A percentile compares a stretch with the other conserved stretches of the same genome.
Evolutionary conservation across 2,329 filamentous ascomycete genomes (phyloP).

Genomic region (Akanthomyces muscarius): DNA sequence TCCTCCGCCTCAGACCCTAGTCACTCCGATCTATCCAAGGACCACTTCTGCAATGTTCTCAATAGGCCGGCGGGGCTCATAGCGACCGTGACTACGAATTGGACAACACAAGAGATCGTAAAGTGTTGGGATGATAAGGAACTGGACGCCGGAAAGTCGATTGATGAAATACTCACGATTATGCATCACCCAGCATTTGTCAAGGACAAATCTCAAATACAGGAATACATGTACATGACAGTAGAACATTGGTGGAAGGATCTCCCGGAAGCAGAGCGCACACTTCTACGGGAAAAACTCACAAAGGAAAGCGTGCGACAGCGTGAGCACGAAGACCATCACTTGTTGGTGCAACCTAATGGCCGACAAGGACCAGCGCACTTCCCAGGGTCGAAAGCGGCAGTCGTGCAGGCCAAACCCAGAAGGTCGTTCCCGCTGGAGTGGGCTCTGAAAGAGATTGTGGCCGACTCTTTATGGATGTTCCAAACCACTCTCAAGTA

Average conservation of each 20-base stretch:
- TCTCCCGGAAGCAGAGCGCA: constrained; percentile 23
- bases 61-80: constrained; percentile 28
- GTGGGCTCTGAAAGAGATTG: constrained; percentile 20
- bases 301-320: constrained; percentile 26
- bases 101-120: constrained; percentile 27
- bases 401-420: constrained; percentile 20
- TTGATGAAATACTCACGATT: constrained; percentile 68
- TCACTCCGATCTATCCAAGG: constrained; percentile 74
- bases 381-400: constrained; percentile 27
- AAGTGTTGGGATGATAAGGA: constrained; percentile 69
- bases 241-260: constrained; percentile 72
- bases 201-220: constrained; percentile 67
- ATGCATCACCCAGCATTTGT: constrained; percentile 84
- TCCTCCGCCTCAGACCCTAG: constrained; percentile 68
- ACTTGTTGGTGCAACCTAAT: constrained; percentile 24
- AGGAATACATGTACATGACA: constrained; percentile 76
- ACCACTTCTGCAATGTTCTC: constrained; percentile 71
- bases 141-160: constrained; percentile 70
- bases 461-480: constrained; percentile 8
- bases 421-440: constrained; percentile 23
- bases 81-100: constrained; percentile 28
- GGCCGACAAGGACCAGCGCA: constrained; percentile 24
- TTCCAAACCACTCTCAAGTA: background rate
- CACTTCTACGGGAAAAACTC: constrained; percentile 23
- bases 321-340: constrained; percentile 28